Evolutionary conservation across 148 eudicot genomes (phyloP).

Genomic region (Vaccinium corymbosum): DNA sequence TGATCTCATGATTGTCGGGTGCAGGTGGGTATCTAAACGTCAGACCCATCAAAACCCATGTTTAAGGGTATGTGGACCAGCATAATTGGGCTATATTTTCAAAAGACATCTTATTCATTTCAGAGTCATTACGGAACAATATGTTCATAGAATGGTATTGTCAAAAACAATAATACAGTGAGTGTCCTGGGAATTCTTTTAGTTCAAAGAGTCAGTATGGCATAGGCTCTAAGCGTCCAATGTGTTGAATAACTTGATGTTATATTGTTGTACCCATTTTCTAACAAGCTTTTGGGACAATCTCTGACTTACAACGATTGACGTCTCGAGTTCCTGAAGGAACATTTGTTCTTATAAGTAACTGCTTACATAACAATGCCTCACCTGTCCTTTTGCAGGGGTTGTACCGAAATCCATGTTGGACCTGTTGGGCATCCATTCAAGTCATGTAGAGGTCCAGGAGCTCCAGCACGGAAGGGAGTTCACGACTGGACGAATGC

Average conservation of each 20-base stretch:
- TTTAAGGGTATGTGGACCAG: not conserved
- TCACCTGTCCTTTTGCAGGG: conserved; percentile 42
- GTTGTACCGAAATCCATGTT: conserved; percentile 88
- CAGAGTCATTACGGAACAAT: not conserved
- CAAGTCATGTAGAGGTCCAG: conserved; percentile 77
- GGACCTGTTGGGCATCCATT: conserved; percentile 92
- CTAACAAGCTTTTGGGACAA: too few species aligned
- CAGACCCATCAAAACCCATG: too few species aligned
- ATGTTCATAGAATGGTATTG: not conserved
- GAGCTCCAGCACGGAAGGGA: conserved; percentile 57
- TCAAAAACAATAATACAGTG: not conserved
- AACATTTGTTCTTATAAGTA: not conserved
- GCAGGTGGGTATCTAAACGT: too few species aligned
- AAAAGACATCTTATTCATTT: not conserved
- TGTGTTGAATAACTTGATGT: not conserved
- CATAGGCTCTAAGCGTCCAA: not conserved
- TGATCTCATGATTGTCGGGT: too few species aligned
- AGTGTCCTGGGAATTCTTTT: not conserved
- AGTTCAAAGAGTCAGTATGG: not conserved
- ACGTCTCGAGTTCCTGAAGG: not conserved
- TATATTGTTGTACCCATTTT: too few species aligned
- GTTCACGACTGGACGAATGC: conserved; percentile 78
- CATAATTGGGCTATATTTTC: not conserved
- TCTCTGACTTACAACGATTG: not conserved
- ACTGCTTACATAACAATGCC: not conserved